These are phyloP conservation scores for Cladobotryum protrusum DNA, from an alignment of 2,329 filamentous ascomycete species.

Conservation along the genomic window DNA sequence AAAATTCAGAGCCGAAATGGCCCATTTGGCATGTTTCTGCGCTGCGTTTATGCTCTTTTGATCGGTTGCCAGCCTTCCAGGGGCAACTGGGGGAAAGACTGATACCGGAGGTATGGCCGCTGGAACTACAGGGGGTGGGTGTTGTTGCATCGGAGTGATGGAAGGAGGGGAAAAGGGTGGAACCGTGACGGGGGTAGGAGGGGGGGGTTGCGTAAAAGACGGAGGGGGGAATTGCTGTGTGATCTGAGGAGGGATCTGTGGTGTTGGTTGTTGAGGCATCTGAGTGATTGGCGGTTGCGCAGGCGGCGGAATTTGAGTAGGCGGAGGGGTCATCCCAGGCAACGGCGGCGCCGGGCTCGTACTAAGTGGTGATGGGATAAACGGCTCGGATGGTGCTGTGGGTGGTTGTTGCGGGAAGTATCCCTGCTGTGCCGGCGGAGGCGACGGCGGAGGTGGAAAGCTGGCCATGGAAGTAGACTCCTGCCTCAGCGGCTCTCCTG, in stretches of 20 bases:
- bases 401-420: conserved; percentile 27
- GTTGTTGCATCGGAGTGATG: neutral
- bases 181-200: conserved; percentile 11
- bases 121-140: conserved; percentile 17
- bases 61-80: conserved; percentile 14
- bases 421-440: conserved; percentile 19
- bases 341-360: conserved; percentile 19
- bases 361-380: conserved; percentile 30
- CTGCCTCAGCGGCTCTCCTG: conserved; percentile 25
- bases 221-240: conserved; percentile 20
- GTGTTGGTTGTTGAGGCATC: conserved; percentile 23
- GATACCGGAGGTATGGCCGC: conserved; percentile 1
- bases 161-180: conserved; percentile 13
- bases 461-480: conserved; percentile 21
- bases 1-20: conserved; percentile 93
- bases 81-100: conserved; percentile 4
- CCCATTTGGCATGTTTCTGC: conserved; percentile 95
- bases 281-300: conserved; percentile 15
- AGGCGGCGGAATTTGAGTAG: conserved; percentile 13
- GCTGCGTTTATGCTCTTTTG: conserved; percentile 65
- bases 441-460: conserved; percentile 20
- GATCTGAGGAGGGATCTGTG: conserved; percentile 21
- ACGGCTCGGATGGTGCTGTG: conserved; percentile 19
- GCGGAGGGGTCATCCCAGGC: conserved; percentile 17
- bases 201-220: conserved; percentile 13